Evolutionary conservation across 768 basidiomycete species (phyloP), one percentile per base, ranked within the genome.

Genomic region (Termitomyces sp.): DNA sequence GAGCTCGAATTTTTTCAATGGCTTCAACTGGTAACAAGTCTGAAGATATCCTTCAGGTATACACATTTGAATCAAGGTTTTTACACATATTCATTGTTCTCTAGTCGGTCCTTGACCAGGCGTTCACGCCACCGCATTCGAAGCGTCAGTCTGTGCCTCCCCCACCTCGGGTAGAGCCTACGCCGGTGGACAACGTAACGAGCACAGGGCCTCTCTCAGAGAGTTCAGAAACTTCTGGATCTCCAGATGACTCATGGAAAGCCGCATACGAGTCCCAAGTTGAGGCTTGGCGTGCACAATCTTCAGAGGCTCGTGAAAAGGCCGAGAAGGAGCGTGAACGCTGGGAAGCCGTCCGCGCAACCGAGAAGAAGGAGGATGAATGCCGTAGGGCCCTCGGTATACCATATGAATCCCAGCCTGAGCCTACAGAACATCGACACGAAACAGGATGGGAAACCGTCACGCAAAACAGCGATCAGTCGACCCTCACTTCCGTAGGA

Each of bases 311-410:
- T 43, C 85, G 90, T 51, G 76, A 82, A 66, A 90, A 86, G 68
- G 87, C 90, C 9, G 90, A 91, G 73, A 79, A 77, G 59, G 83
- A 85, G 69, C 86, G 90, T 10, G 79, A 78, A 42, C 77, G 78
- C 59, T 93, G 89, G 89, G 90, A 89, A 67, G 73, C 75, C 16
- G 74, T 87, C 47, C 81, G 91, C 41, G 77, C 75, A 32, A 74
- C 74, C 34, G 85, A 89, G 70, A 74, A 74, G 51, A 69, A 75
- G 59, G 71, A 75, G 63, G 71, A 70, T 10, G 72, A 72, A 29
- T 73, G 71, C 41, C 75, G 70, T 53, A 75, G 75, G 64, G 69
- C 71, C 54, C 69, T 72, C 25, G 53, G 31, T 16, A 53, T 54
- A 31, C 10, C 40, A 12, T 54, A 56, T 19, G n/a, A 25, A n/a